Evolutionary conservation across 176 grass and related monocot genomes (phyloP), one percentile per base, ranked within the genome.

Genomic region (Aechmea fasciata): DNA sequence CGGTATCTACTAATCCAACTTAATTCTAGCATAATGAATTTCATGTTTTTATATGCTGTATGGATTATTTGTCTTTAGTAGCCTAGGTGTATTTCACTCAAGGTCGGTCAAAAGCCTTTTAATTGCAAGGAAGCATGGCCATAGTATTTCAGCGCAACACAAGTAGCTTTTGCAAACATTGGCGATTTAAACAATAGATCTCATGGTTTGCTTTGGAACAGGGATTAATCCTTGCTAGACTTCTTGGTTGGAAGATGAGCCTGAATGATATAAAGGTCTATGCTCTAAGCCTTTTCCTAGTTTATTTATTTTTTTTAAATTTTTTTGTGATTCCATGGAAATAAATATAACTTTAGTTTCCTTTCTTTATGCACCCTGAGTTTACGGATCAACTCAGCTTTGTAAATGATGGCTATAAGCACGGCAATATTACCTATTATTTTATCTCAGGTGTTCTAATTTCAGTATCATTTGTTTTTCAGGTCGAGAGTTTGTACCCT

Each of bases 401-500:
- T 18, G 20, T 61, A 18, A 19, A 61, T 5, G 4, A 10, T 61
- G 55, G 13, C 13, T 22, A 61, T 61, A 10, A 18, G 55, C 10
- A 22, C 11, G 55, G 55, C 55, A 13, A 47, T 67, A 65, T 48
- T 67, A 41, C 19, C 14, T 67, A 67, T 41, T 67, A 48, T 47
- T 67, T 61, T 18, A 61, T 15, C 55, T 18, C 17, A 61, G 22
- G 10, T 22, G 2, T 18, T 61, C 20, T 10, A n/a, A 2, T 61
- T 61, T 61, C 13, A 15, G 20, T 61, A 7, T 9, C n/a, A 7
- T 61, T 14, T 19, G 17, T 29, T 77, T 49, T 83, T 69, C 72
- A 96, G 93, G 78, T 96, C 62, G 88, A 92, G 70, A 96, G 93
- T 82, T 79, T 96, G 73, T 96, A 90, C 75, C 89, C 89, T 13